Conservation (phyloP, 2,329 filamentous ascomycete genomes). For the Aspergillus niger region DNA sequence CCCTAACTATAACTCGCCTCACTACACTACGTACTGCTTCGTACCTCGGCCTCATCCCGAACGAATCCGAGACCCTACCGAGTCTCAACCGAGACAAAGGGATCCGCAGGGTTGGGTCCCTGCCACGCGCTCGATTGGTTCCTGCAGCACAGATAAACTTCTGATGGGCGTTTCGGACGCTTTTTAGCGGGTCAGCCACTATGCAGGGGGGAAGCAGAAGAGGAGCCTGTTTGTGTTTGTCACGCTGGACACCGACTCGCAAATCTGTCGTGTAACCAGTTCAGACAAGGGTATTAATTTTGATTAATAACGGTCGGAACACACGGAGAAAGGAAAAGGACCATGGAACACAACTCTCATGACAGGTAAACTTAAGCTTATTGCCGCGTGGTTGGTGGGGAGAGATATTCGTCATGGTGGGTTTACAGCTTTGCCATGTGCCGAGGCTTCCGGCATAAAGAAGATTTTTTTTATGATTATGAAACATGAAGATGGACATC, state of each 20-base stretch:
- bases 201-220: no score
- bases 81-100: background rate
- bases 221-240: no score
- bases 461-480: background rate
- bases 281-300: background rate
- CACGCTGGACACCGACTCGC: background rate
- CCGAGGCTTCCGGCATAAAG: background rate
- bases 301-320: conserved; percentile 4
- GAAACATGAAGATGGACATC: no score
- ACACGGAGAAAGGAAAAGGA: background rate
- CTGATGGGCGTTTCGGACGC: background rate
- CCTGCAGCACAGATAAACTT: background rate
- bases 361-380: background rate
- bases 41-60: background rate
- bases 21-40: background rate
- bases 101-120: background rate
- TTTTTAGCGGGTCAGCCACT: background rate
- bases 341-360: background rate
- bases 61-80: background rate
- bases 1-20: background rate
- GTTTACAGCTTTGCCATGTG: background rate
- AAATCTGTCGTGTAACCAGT: background rate
- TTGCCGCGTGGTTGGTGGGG: background rate
- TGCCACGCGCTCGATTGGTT: background rate
- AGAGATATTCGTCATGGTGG: background rate